phyloP scores from a whole-genome alignment of 306 rosid species.

The Gynostemma pentaphyllum region DNA sequence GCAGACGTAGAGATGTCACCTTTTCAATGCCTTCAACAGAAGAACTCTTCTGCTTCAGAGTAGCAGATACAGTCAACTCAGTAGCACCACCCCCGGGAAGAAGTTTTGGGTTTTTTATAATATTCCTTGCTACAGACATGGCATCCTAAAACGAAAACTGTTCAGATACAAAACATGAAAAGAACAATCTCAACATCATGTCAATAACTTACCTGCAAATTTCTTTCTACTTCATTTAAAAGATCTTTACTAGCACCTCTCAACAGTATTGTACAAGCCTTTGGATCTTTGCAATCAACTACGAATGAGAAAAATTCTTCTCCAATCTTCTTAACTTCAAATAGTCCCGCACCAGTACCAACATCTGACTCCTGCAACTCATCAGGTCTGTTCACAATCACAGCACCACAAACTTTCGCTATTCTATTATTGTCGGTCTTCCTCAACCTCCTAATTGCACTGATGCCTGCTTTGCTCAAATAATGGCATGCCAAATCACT shows the following conservation, averaged over 20 bases:
- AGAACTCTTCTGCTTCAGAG: constrained; percentile 92
- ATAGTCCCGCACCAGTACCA: constrained; percentile 89
- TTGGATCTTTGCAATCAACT: constrained; percentile 88
- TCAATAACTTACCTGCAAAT: constrained; percentile 54
- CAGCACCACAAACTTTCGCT: constrained; percentile 93
- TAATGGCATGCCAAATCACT: constrained; percentile 97
- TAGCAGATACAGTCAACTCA: constrained; percentile 86
- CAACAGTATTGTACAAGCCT: constrained; percentile 74
- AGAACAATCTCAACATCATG: neutral
- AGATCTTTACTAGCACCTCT: constrained; percentile 94
- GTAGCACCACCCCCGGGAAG: constrained; percentile 97
- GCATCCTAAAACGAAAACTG: constrained; percentile 56
- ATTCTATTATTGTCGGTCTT: constrained; percentile 85
- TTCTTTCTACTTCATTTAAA: constrained; percentile 82
- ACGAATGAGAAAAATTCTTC: constrained; percentile 71
- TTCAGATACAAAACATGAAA: constrained; percentile 17
- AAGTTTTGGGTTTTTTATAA: constrained; percentile 80
- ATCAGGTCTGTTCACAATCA: constrained; percentile 87
- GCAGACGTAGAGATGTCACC: too few relatives aligned
- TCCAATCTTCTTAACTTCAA: constrained; percentile 91
- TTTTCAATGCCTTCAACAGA: constrained; percentile 93
- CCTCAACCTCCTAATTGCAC: constrained; percentile 84
- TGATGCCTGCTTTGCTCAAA: constrained; percentile 74
- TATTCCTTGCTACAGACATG: constrained; percentile 85
- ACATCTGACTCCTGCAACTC: constrained; percentile 90